Evolutionary conservation across 129 eudicot genomes (phyloP), one percentile per base, ranked within the genome.

Genomic region (Escallonia rubra): DNA sequence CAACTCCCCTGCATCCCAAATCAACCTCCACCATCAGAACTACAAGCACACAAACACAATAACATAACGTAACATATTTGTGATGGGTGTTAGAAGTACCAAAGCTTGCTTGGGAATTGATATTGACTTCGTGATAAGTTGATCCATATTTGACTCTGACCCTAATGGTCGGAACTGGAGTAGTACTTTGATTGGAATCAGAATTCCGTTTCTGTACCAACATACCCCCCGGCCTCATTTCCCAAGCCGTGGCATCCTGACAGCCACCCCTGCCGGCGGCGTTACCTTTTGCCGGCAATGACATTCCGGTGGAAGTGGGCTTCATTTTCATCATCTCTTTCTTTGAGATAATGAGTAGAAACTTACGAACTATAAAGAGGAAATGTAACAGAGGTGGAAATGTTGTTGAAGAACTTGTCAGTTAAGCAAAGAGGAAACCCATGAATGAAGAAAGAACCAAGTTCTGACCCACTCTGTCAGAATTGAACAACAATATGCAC

Each of bases 161-260:
- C 82, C 72, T 88, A 65, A 88, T 85, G 57, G 66, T 79, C 7
- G 90, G 86, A 76, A 78, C 77, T 41, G 59, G 39, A 42, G 13
- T 60, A 72, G 82, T 76, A 74, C 55, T 68, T 54, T 70, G 82
- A 71, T 77, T 77, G 23, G 80, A 79, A 83, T 85, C 94, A 46
- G 91, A 85, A 59, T 75, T 91, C 68, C 97, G 83, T 83, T 85
- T 85, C 74, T 91, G 97, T 8, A 91, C 97, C 72, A 91, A 79
- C 96, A 91, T 85, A 42, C 97, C 97, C 41, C 97, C 81, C 11
- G 96, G 97, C 82, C 97, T 80, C 11, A 87, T 58, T 43, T 91
- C 96, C 93, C 84, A 87, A 46, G 77, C 90, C 9, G 72, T 67
- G 63, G 39, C 77, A 67, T 63, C 77, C 67, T 41, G 49, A 15